A percentile compares a stretch with the other conserved stretches of the same genome.
Evolutionary conservation across 257 asterid species (phyloP).

Genomic region (Plantago elongata): DNA sequence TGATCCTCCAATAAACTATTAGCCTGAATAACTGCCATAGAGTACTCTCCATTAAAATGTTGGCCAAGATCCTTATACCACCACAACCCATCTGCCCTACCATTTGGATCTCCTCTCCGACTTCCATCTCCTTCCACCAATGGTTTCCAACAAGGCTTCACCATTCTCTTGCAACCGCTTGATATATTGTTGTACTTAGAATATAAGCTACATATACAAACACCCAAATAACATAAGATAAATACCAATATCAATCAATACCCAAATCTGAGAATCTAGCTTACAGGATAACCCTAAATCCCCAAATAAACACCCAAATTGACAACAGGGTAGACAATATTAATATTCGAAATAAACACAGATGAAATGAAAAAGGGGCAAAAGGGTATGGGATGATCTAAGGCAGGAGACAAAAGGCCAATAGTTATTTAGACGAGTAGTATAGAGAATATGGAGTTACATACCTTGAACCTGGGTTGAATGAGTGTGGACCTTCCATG

Average conservation of each 20-base stretch:
- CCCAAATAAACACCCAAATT: slow-evolving; percentile 1
- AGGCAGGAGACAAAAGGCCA: slow-evolving; percentile 48
- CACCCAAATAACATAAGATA: slow-evolving; percentile 8
- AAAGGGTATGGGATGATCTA: slow-evolving; percentile 66
- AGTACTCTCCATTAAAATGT: slow-evolving; percentile 72
- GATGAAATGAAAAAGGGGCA: slow-evolving; percentile 33
- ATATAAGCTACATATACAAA: slow-evolving; percentile 30
- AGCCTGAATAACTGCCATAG: slow-evolving; percentile 93
- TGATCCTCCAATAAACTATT: slow-evolving; percentile 90
- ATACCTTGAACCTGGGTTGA: slow-evolving; percentile 92
- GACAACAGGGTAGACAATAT: slow-evolving; percentile 69
- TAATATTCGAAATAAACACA: slow-evolving; percentile 28
- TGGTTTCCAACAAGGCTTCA: slow-evolving; percentile 82
- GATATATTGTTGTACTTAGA: slow-evolving; percentile 18
- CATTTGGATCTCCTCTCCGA: slow-evolving; percentile 38
- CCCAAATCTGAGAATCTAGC: neutral
- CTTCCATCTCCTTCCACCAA: slow-evolving; percentile 65
- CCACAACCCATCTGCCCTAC: slow-evolving; percentile 66
- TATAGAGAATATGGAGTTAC: slow-evolving; percentile 70
- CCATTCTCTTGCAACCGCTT: slow-evolving; percentile 42
- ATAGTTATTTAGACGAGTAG: slow-evolving; percentile 41
- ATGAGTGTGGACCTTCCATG: slow-evolving; percentile 71
- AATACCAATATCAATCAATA: slow-evolving; percentile 4
- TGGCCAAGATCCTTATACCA: slow-evolving; percentile 87
- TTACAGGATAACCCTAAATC: neutral